Base-by-base conservation (phyloP, 176 grass and related monocot genomes). In the Guadua angustifolia region DNA sequence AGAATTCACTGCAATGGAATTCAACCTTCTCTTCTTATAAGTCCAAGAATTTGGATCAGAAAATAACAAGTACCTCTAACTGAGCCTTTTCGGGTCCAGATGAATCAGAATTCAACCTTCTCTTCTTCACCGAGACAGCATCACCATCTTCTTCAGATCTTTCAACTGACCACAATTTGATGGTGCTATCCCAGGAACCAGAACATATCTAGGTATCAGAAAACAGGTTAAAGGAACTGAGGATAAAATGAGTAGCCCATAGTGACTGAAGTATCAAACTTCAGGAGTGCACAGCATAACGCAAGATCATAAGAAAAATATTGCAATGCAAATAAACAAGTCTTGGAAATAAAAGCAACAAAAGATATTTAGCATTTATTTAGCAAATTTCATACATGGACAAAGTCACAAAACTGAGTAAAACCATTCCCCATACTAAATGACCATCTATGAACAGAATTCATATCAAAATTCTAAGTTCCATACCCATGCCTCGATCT, bases 401-500 rank as follows among this genome's bases (percentile, higher is more conserved):
- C n/a, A n/a, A n/a, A n/a, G n/a, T n/a, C n/a, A n/a, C n/a, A n/a
- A n/a, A n/a, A n/a, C n/a, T n/a, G n/a, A n/a, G 38, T 39, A 39
- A 39, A 39, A 39, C 38, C 38, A 39, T 39, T 39, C 38, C 38
- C 38, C 38, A 39, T 18, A 58, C 26, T 56, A 66, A 84, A 68
- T 81, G 52, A 86, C 6, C 76, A 78, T 73, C 89, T 42, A 70
- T 66, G 57, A 57, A 44, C 9, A 82, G 24, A 52, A 66, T 69
- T 77, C 66, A 73, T 83, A 87, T 18, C 57, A 15, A 84, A 69
- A 79, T 22, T 73, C 62, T 74, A 83, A 82, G 74, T 79, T 73
- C 67, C 88, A 40, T 98, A 95, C 96, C 96, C 96, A 99, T 64
- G 96, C 96, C 86, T 99, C 96, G 93, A 99, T 99, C 96, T 93